These are phyloP conservation scores for Aquilaria sinensis DNA, from an alignment of 345 rosid genomes.

Conservation along the genomic window DNA sequence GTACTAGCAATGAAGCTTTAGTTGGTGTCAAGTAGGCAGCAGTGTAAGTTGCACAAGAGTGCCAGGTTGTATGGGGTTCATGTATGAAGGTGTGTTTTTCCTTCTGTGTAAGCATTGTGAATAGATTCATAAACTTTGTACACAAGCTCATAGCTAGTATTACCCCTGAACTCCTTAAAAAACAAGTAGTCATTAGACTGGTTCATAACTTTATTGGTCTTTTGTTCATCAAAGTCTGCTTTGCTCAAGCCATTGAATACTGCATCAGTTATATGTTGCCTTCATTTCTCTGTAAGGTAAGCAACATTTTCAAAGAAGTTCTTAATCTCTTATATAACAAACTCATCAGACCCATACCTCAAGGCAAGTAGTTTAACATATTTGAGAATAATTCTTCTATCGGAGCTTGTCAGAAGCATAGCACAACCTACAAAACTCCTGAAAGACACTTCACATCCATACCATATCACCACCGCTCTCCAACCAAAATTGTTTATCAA, in stretches of 20 bases:
- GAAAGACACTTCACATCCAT: no score
- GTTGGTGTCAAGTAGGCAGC: constrained; percentile 37
- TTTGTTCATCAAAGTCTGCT: constrained; percentile 52
- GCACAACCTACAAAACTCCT: no score
- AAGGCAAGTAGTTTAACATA: no score
- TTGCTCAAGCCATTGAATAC: constrained; percentile 50
- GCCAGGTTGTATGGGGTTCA: constrained; percentile 53
- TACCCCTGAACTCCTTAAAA: constrained; percentile 48
- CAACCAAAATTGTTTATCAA: no score
- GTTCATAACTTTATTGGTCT: constrained; percentile 58
- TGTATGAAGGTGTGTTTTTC: constrained; percentile 28
- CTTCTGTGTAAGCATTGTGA: constrained; percentile 37
- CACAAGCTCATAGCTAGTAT: constrained; percentile 44
- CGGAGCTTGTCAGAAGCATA: no score
- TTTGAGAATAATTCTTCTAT: no score
- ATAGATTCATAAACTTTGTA: constrained; percentile 62
- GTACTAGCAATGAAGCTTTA: constrained; percentile 55
- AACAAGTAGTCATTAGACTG: constrained; percentile 78
- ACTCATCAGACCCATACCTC: no score
- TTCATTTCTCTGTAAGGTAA: constrained; percentile 53
- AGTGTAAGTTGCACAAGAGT: constrained; percentile 21
- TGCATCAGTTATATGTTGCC: constrained; percentile 40
- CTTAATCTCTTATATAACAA: no score
- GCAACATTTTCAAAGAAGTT: constrained; percentile 68
- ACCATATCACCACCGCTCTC: no score